Base-by-base conservation (phyloP, 2,329 filamentous ascomycete genomes). In the Xylariomycetidae sp. region DNA sequence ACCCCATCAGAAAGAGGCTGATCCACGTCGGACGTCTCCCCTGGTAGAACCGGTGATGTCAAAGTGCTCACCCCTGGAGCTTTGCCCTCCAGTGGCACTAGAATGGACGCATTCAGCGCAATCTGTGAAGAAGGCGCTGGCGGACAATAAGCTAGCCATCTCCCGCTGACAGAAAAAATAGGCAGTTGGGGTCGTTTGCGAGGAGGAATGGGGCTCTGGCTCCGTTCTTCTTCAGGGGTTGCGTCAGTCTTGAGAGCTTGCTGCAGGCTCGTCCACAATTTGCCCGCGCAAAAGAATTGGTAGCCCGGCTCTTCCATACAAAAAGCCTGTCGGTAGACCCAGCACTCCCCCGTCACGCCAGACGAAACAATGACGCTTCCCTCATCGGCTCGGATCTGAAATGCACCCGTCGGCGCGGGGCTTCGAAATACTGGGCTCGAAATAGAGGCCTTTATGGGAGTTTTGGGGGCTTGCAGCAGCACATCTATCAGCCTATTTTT, bases 251-350 rank as follows among this genome's bases (percentile, higher is more conserved):
- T 69, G 13, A 66, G 59, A 18, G 66, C 64, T 44, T 79, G 74
- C 53, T 92, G 86, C 17, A 95, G 67, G 27, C 80, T 82, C 1
- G 92, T 96, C 92, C 92, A 98, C 13, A 94, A 66, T 62, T 98
- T 98, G 14, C 83, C 89, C 35, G 92, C 69, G 50, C 88, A 96
- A 23, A 61, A 67, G 56, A 73, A 82, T 12, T 59, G 53, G 27
- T 64, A 45, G 15, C 62, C 62, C 2, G 58, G 53, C 15, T 72
- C 71, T 29, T 63, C 60, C 2, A 59, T 51, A 34, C 61, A 54
- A 8, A 61, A 47, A 7, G 67, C 56, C 41, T 80, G 74, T 7
- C 70, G 64, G 48, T 74, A 97, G 6, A 95, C 67, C 71, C 85
- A 95, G 28, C 90, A 80, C 62, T 97, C 90, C 10, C 90, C 90